Evolutionary conservation across 78 protist species (phyloP), one percentile per base, ranked within the genome.

Genomic region (Goniomonas avonlea): DNA sequence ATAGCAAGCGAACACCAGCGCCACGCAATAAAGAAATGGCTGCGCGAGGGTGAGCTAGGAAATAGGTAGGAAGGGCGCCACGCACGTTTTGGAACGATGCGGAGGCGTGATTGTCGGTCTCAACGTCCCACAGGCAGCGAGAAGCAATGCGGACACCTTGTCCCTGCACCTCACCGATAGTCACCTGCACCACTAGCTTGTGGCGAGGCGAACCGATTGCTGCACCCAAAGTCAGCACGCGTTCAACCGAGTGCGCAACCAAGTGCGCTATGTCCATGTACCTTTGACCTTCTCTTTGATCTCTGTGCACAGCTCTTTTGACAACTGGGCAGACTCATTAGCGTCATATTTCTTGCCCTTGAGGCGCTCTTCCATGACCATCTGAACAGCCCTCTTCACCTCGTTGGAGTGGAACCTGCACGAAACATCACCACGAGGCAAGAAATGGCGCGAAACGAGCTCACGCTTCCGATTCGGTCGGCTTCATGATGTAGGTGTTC

Each of bases 181-280:
- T 68, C 38, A 68, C 75, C 71, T 68, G 75, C 34, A 68, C 75
- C n/a, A 68, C 75, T 20, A 68, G 56, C 48, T 68, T 68, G 75
- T 68, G 75, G 27, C 75, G 5, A 11, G 75, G 75, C 20, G 56
- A 48, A 31, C 75, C 75, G 3, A 68, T 68, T 27, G 38, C n/a
- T n/a, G n/a, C n/a, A n/a, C n/a, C n/a, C n/a, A n/a, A n/a, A n/a
- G n/a, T n/a, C n/a, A n/a, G n/a, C n/a, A n/a, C n/a, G n/a, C n/a
- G n/a, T n/a, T n/a, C n/a, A n/a, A n/a, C n/a, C n/a, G n/a, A n/a
- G n/a, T n/a, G n/a, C n/a, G n/a, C n/a, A n/a, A n/a, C n/a, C n/a
- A n/a, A n/a, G n/a, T n/a, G n/a, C n/a, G n/a, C n/a, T n/a, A n/a
- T n/a, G n/a, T n/a, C n/a, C n/a, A n/a, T n/a, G n/a, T n/a, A n/a